These are phyloP conservation scores for Daedaleopsis nitida DNA, from an alignment of 768 basidiomycete genomes.

Conservation along the genomic window DNA sequence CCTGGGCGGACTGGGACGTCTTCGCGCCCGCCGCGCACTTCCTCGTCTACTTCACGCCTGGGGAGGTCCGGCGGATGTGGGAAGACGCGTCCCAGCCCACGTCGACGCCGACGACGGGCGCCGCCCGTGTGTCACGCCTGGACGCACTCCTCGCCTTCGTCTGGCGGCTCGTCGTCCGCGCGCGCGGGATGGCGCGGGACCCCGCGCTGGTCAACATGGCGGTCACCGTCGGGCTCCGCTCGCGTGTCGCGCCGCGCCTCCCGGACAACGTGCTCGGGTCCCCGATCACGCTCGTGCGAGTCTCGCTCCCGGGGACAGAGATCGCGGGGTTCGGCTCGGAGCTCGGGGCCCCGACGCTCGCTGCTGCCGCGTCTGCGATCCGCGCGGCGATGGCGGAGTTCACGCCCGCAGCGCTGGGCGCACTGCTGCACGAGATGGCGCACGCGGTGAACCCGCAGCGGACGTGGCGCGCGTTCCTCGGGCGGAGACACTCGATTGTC, in stretches of 20 bases:
- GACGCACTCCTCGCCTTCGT: constrained; percentile 40
- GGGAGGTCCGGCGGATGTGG: constrained; percentile 37
- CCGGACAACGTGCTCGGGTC: constrained; percentile 34
- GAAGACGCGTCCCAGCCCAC: constrained; percentile 21
- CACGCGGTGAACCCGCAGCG: constrained; percentile 34
- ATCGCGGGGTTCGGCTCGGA: constrained; percentile 6
- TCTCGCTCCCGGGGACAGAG: constrained; percentile 15
- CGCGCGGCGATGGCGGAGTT: constrained; percentile 30
- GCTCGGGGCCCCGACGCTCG: constrained; percentile 3
- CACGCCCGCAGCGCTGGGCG: constrained; percentile 28
- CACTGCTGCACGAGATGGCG: constrained; percentile 38
- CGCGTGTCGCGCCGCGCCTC: constrained; percentile 25
- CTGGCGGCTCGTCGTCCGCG: constrained; percentile 37
- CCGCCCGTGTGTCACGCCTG: constrained; percentile 32
- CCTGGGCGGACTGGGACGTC: constrained; percentile 15
- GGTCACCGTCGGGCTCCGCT: constrained; percentile 31
- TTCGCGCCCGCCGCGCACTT: constrained; percentile 9
- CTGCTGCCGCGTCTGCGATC: constrained; percentile 30
- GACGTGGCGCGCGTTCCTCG: constrained; percentile 39
- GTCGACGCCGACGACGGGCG: not conserved
- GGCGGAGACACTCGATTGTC: constrained; percentile 34
- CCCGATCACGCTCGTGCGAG: constrained; percentile 34
- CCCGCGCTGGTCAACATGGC: constrained; percentile 30
- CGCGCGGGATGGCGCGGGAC: constrained; percentile 25
- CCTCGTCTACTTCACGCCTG: constrained; percentile 19